A percentile compares a stretch with the other conserved stretches of the same genome.
Conservation (phyloP, 805 yeast genomes). For the Kuraishia molischiana region DNA sequence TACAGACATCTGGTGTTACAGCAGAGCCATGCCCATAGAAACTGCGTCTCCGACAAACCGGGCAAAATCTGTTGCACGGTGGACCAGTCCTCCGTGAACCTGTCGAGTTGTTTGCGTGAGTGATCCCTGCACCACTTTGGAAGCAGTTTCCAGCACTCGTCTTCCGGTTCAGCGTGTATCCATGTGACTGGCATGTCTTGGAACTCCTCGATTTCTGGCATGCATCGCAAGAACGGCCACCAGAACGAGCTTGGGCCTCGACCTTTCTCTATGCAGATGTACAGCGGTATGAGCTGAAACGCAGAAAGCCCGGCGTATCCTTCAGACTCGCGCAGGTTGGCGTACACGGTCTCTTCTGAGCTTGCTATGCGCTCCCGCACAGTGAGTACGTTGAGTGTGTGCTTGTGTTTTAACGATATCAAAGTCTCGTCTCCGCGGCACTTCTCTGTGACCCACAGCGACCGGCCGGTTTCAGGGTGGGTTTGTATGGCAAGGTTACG, state of each 20-base stretch:
- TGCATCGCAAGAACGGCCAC: constrained; percentile 55
- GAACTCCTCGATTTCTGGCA: constrained; percentile 52
- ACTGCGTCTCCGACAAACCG: constrained; percentile 14
- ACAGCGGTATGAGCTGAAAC: constrained; percentile 50
- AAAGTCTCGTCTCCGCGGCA: not conserved
- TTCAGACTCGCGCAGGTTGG: too few relatives aligned
- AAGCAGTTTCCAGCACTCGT: constrained; percentile 22
- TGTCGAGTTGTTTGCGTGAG: constrained; percentile 26
- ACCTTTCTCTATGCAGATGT: constrained; percentile 31
- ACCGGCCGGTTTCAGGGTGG: not conserved
- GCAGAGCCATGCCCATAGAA: constrained; percentile 73
- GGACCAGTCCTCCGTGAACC: constrained; percentile 37
- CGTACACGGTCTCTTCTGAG: too few relatives aligned
- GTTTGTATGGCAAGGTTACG: not conserved
- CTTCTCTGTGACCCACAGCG: too few relatives aligned
- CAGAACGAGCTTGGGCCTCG: constrained; percentile 41
- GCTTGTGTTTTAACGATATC: not conserved
- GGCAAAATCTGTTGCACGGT: constrained; percentile 20
- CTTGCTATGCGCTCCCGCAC: not conserved
- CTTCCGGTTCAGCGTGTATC: constrained; percentile 26
- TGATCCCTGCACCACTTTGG: constrained; percentile 34
- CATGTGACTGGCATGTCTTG: constrained; percentile 53
- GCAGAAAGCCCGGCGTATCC: too few relatives aligned
- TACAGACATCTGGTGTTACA: constrained; percentile 89
- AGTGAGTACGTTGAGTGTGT: not conserved